Conservation (phyloP, 2,329 filamentous ascomycete species). For the Sphaerulina vaccinii region DNA sequence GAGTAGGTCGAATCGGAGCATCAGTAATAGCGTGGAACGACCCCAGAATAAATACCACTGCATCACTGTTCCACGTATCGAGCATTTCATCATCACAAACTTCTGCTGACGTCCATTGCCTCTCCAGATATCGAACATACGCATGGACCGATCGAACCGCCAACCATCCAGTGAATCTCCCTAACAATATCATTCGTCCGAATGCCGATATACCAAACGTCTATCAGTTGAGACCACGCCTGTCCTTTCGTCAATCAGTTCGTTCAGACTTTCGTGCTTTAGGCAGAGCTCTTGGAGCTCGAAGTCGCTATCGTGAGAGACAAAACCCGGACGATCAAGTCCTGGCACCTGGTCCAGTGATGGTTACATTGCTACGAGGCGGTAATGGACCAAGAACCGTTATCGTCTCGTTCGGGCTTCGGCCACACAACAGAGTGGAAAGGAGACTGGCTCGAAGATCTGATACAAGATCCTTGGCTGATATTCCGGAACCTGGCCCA, state of each 20-base stretch:
- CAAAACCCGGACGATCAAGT: background rate
- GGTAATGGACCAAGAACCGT: background rate
- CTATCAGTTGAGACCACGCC: background rate
- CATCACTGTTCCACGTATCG: background rate
- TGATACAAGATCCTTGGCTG: background rate
- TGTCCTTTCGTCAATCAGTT: background rate
- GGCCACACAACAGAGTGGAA: background rate
- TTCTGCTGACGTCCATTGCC: background rate
- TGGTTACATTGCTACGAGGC: background rate
- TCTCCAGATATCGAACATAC: background rate
- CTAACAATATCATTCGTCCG: background rate
- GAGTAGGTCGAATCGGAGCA: constrained; percentile 1
- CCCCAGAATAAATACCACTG: background rate
- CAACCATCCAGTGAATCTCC: background rate
- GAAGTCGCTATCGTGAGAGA: background rate
- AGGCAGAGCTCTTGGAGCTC: background rate
- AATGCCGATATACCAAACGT: background rate
- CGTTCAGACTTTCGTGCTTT: background rate
- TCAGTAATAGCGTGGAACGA: background rate
- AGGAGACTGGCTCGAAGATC: background rate
- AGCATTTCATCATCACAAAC: background rate
- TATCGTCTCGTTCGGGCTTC: background rate
- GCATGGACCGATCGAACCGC: background rate
- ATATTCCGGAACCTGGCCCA: background rate
- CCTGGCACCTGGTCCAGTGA: background rate